Base-by-base conservation (phyloP, 306 rosid species). In the Acmispon strigosus region DNA sequence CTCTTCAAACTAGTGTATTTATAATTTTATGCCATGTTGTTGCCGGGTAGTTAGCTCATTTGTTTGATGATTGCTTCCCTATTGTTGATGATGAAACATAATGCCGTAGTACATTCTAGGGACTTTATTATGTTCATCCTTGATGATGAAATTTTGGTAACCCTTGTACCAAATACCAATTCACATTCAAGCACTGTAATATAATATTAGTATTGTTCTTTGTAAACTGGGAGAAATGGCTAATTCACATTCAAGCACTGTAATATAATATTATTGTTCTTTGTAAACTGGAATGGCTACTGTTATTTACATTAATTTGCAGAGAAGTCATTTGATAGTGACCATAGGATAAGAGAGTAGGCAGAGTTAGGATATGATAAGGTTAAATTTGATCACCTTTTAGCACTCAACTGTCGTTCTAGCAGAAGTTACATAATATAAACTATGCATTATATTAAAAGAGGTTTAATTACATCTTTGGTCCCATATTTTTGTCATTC, bases 1-100 rank as follows among this genome's bases (percentile, higher is more conserved):
- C 51, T 52, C 66, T 62, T 72, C 36, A 2, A 19, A 74, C 66
- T 36, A 6, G 15, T 73, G 70, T 32, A 22, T 20, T 16, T 66
- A 48, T 66, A 29, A 27, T 65, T 64, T 11, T 42, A 27, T 18
- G 74, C 71, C 62, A 63, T 48, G 75, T 75, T 12, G 11, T 51
- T n/a, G n/a, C 47, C 19, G 81, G 72, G 80, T 61, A 63, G 68
- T 58, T 74, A 41, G 18, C 80, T 76, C 81, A 75, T 50, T 80
- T 79, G 48, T 78, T 81, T 41, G 52, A 68, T 56, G 51, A 69
- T 72, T 78, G 71, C 12, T 55, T 84, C 76, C 42, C 34, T 65
- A 44, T 67, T 73, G 24, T 81, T 81, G 74, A 37, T 72, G 58
- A 59, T 48, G 84, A 71, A 67, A 72, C 43, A 44, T 43, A 27